Percentiles rank a stretch among this genome's conserved stretches.
Evolutionary conservation across 768 basidiomycete species (phyloP).

Genomic region (Termitomyces sp.): DNA sequence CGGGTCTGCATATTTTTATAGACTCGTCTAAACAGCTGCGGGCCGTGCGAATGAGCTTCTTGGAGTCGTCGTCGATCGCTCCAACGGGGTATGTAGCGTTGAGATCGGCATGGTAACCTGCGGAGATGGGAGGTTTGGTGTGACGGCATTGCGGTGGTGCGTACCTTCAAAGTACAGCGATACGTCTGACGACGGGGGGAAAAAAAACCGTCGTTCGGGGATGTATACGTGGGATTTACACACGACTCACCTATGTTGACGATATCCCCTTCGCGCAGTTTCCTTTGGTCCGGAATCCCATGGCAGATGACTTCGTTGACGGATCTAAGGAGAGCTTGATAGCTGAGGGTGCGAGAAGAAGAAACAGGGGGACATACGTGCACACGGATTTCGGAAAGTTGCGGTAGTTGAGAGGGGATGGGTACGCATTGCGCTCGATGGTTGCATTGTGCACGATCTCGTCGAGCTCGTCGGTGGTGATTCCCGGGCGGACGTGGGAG

Average conservation of each 20-base stretch:
- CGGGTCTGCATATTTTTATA: slow-evolving; percentile 92
- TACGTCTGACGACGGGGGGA: slow-evolving; percentile 54
- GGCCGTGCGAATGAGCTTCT: slow-evolving; percentile 76
- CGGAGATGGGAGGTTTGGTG: background rate
- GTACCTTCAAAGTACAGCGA: slow-evolving; percentile 73
- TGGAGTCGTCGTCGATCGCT: slow-evolving; percentile 74
- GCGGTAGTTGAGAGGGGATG: slow-evolving; percentile 89
- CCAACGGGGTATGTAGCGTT: slow-evolving; percentile 94
- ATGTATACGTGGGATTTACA: background rate
- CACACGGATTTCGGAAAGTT: slow-evolving; percentile 94
- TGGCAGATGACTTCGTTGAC: slow-evolving; percentile 97
- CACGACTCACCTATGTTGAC: slow-evolving; percentile 77
- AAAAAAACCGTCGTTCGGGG: background rate
- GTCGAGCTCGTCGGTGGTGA: slow-evolving; percentile 95
- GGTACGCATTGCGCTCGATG: slow-evolving; percentile 88
- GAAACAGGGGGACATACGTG: slow-evolving; percentile 56
- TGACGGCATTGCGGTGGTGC: background rate
- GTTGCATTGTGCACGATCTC: slow-evolving; percentile 88
- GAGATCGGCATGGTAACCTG: slow-evolving; percentile 88
- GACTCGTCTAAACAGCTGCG: slow-evolving; percentile 83
- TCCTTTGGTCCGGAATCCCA: slow-evolving; percentile 87
- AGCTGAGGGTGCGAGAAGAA: background rate
- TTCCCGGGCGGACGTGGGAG: slow-evolving; percentile 78
- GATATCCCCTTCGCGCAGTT: slow-evolving; percentile 88
- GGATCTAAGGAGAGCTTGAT: slow-evolving; percentile 41